A percentile compares a stretch with the other conserved stretches of the same genome.
These are phyloP conservation scores for Naematelia encephala DNA, from an alignment of 768 basidiomycete genomes.

Conservation along the genomic window DNA sequence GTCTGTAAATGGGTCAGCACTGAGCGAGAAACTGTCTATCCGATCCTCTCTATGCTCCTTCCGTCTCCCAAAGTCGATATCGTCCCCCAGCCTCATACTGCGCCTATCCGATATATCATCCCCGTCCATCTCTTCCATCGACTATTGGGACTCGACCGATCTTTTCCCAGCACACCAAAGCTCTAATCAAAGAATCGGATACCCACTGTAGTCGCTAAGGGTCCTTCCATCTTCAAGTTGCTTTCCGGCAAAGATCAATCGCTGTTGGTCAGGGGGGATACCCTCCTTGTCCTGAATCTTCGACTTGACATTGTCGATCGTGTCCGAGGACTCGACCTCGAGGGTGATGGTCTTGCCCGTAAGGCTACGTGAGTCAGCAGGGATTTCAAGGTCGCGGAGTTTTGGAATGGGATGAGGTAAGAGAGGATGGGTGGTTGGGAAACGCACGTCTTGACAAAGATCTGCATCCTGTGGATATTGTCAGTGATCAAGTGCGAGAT, in stretches of 20 bases:
- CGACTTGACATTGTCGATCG: constrained; percentile 55
- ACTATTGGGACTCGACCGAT: no score
- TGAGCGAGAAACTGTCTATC: neutral
- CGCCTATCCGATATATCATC: no score
- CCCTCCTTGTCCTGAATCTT: constrained; percentile 55
- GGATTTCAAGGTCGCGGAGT: neutral
- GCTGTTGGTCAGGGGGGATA: constrained; percentile 55
- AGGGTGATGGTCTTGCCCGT: constrained; percentile 73
- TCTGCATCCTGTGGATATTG: constrained; percentile 35
- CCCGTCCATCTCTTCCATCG: no score
- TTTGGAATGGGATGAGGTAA: neutral
- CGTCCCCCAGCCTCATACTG: no score
- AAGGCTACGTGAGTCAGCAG: constrained; percentile 48
- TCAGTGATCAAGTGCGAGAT: neutral
- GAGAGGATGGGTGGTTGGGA: neutral
- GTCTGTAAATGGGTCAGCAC: constrained; percentile 31
- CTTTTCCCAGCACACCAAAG: no score
- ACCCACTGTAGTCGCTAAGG: constrained; percentile 51
- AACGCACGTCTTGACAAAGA: constrained; percentile 47
- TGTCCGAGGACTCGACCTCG: constrained; percentile 56
- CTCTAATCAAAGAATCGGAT: constrained; percentile 1
- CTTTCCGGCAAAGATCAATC: constrained; percentile 57
- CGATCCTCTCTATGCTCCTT: neutral
- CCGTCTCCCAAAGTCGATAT: neutral
- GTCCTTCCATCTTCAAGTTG: constrained; percentile 55